phyloP scores from a whole-genome alignment of 2,329 filamentous ascomycete genomes.

The Exophiala sp. region DNA sequence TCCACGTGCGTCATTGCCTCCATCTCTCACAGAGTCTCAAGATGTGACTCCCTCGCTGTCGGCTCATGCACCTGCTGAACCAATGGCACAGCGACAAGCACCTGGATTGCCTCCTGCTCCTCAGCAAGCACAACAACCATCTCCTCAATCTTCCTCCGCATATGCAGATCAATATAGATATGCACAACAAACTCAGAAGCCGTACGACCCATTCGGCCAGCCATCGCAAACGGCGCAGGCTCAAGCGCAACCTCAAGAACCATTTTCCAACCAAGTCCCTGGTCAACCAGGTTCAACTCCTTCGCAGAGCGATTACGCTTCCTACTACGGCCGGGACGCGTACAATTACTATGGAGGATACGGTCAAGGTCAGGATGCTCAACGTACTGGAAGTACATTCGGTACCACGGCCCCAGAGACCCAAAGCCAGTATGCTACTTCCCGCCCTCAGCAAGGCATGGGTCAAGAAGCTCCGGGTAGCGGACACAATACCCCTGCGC shows the following conservation, averaged over 20 bases:
- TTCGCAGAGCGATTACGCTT: conserved; percentile 71
- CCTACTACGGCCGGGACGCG: conserved; percentile 76
- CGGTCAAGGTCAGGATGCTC: conserved; percentile 70
- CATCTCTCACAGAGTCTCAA: conserved; percentile 52
- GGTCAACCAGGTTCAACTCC: conserved; percentile 57
- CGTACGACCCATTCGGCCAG: conserved; percentile 82
- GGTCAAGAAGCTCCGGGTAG: conserved; percentile 73
- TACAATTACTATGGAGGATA: conserved; percentile 71
- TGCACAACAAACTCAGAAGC: conserved; percentile 62
- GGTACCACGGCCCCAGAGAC: conserved; percentile 56
- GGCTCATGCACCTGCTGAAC: conserved; percentile 35
- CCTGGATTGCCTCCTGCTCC: conserved; percentile 60
- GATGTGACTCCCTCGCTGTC: conserved; percentile 39
- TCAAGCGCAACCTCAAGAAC: conserved; percentile 63
- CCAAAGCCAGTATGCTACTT: conserved; percentile 56
- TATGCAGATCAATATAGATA: conserved; percentile 50
- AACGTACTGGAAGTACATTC: conserved; percentile 76
- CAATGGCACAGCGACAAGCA: conserved; percentile 56
- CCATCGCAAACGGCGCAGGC: conserved; percentile 57
- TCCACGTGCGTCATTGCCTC: conserved; percentile 82
- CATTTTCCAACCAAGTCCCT: conserved; percentile 54
- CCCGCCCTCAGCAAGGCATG: conserved; percentile 75
- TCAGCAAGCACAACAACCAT: conserved; percentile 44
- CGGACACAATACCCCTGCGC: conserved; percentile 87
- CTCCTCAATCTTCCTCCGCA: conserved; percentile 44